A percentile compares a stretch with the other conserved stretches of the same genome.
These are phyloP conservation scores for Coemansia sp. DNA, from an alignment of 192 early-diverging fungal species.

Conservation along the genomic window DNA sequence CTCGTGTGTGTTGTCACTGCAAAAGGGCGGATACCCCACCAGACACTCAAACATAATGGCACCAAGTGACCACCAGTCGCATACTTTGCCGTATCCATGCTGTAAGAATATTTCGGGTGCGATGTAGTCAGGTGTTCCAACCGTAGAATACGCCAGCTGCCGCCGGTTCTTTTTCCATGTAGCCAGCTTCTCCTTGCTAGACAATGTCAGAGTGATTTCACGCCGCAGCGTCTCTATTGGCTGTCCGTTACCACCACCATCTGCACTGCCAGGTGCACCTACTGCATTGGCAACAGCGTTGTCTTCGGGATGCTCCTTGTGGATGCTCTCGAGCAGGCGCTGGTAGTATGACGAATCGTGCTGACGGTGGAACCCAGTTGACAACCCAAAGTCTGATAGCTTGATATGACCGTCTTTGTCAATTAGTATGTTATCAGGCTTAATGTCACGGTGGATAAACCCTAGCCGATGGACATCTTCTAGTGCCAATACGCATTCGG, in stretches of 20 bases:
- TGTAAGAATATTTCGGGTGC: conserved; percentile 95
- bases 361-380: conserved; percentile 98
- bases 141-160: conserved; percentile 93
- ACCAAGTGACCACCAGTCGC: conserved; percentile 99
- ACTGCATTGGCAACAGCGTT: conserved; percentile 33
- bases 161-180: conserved; percentile 99
- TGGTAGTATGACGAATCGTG: conserved; percentile 98
- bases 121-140: conserved; percentile 98
- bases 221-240: conserved; percentile 58
- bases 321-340: conserved; percentile 68
- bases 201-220: conserved; percentile 90
- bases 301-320: conserved; percentile 57
- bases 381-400: conserved; percentile 98
- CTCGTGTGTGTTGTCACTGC: conserved; percentile 90
- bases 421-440: conserved; percentile 89
- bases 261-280: conserved; percentile 33
- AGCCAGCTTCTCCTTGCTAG: conserved; percentile 89
- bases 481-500: conserved; percentile 91
- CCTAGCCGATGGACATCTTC: conserved; percentile 91
- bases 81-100: conserved; percentile 94
- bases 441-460: conserved; percentile 92
- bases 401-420: conserved; percentile 99
- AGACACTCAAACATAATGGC: conserved; percentile 99
- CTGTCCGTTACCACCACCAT: conserved; percentile 27
- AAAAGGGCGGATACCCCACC: conserved; percentile 97